These are phyloP conservation scores for Zymoseptoria crescenta DNA, from an alignment of 2,329 filamentous ascomycete species.

Conservation along the genomic window DNA sequence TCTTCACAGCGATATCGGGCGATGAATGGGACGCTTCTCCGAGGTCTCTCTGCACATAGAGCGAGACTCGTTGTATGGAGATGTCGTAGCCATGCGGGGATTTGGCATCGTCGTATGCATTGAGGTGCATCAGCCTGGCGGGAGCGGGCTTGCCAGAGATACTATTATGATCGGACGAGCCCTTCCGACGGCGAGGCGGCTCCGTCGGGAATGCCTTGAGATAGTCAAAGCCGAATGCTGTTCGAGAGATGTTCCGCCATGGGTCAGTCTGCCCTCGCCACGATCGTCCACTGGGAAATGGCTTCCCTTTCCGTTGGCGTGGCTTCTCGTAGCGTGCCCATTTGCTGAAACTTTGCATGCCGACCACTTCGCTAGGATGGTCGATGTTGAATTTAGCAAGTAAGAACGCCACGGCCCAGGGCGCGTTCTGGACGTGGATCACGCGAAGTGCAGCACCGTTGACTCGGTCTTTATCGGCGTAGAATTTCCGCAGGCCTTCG, in stretches of 20 bases:
- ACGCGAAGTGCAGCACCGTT: constrained; percentile 32
- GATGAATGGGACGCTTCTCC: constrained; percentile 28
- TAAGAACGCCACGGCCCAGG: constrained; percentile 43
- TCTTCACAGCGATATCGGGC: constrained; percentile 34
- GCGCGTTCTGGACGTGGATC: constrained; percentile 46
- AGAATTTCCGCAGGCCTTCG: constrained; percentile 38
- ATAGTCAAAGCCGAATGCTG: constrained; percentile 47
- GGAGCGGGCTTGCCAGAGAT: constrained; percentile 9
- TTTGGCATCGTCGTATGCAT: constrained; percentile 40
- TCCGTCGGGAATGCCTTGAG: constrained; percentile 38
- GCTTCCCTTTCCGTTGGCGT: constrained; percentile 42
- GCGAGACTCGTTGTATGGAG: constrained; percentile 42
- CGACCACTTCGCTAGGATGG: constrained; percentile 39
- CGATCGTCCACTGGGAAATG: constrained; percentile 44
- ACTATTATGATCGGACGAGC: constrained; percentile 7
- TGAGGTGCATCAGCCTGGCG: constrained; percentile 45
- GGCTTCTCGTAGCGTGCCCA: constrained; percentile 44
- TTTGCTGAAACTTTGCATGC: constrained; percentile 40
- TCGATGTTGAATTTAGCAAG: constrained; percentile 48
- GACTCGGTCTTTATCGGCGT: constrained; percentile 31
- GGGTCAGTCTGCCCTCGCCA: constrained; percentile 45
- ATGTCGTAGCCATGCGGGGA: constrained; percentile 43
- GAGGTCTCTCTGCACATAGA: constrained; percentile 45
- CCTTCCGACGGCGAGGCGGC: constrained; percentile 3
- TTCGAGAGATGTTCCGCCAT: constrained; percentile 43